Base-by-base conservation (phyloP, 208 protist species). In the Trypanosoma platydactyli region DNA sequence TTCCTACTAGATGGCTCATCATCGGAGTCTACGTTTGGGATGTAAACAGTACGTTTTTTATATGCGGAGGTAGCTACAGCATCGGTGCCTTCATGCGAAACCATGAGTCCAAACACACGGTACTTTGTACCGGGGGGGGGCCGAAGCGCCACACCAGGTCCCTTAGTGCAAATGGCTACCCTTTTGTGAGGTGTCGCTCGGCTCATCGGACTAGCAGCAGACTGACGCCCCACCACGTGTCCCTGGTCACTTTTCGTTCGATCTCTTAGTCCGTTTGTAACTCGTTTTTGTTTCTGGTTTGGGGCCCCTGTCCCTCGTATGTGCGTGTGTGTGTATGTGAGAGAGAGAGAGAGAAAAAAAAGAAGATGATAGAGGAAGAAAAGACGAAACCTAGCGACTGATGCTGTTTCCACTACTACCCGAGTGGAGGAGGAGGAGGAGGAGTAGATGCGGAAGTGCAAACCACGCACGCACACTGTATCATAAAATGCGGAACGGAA, bases 131-230 rank as follows among this genome's bases (percentile, higher is more conserved):
- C 77, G 18, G 75, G 73, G 24, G 76, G 80, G 22, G 65, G 60
- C n/a, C 84, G 73, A 4, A 75, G 69, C 7, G 77, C 84, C 0
- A 64, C 53, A 22, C 84, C 84, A 0, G 84, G 84, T 18, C 84
- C 84, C 33, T 69, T 68, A 64, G 52, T 18, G 33, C 33, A 38
- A 3, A 38, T 38, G 33, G 33, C 33, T 9, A 9, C 33, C 33
- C 3, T 9, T 11, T 9, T 3, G 33, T 38, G 33, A 11, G 33
- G 33, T 38, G 33, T 38, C 33, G 9, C 3, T 56, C 71, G 20
- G 38, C 33, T 51, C 25, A 15, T 41, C 13, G 7, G 16, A 48
- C 29, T 45, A 24, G 38, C 50, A 65, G n/a, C 5, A 25, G 5
- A 5, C 24, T 20, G 40, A 15, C 22, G 30, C 20, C 4, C 15